These are phyloP conservation scores for Scolecobasidium constrictum DNA, from an alignment of 2,329 filamentous ascomycete species.

Conservation along the genomic window DNA sequence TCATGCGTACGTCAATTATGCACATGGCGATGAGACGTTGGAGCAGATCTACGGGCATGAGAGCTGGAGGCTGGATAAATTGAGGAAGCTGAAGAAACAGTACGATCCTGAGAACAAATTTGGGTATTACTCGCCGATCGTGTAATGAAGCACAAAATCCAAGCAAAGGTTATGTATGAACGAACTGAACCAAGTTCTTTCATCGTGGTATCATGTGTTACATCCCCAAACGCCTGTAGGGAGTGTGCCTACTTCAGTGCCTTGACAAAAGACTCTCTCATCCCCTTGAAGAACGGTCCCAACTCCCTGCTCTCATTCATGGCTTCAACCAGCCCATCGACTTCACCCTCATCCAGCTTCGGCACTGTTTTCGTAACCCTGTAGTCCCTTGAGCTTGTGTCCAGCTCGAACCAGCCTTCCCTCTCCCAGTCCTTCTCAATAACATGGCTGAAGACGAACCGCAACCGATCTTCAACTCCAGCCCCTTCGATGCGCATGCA, in stretches of 20 bases:
- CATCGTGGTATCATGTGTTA: too few species aligned
- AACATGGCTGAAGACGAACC: slow-evolving; percentile 81
- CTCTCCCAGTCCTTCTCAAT: slow-evolving; percentile 79
- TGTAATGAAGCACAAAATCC: slow-evolving; percentile 16
- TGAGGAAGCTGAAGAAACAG: slow-evolving; percentile 20
- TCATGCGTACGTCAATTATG: slow-evolving; percentile 25
- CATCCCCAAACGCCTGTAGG: too few species aligned
- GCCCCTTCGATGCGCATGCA: slow-evolving; percentile 84
- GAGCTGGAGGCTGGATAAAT: slow-evolving; percentile 19
- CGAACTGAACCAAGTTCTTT: too few species aligned
- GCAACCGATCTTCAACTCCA: slow-evolving; percentile 71
- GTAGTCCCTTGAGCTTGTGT: slow-evolving; percentile 72
- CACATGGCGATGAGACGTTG: slow-evolving; percentile 20
- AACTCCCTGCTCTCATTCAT: slow-evolving; percentile 75
- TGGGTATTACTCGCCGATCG: slow-evolving; percentile 20
- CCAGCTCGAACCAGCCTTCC: slow-evolving; percentile 89
- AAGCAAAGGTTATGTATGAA: too few species aligned
- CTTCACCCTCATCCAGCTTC: slow-evolving; percentile 66
- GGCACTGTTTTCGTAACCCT: slow-evolving; percentile 72
- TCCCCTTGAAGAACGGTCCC: slow-evolving; percentile 63
- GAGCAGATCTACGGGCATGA: slow-evolving; percentile 23
- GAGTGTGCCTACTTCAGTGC: slow-evolving; percentile 45
- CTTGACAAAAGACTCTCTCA: slow-evolving; percentile 64
- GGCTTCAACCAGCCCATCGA: slow-evolving; percentile 65
- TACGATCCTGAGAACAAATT: slow-evolving; percentile 23